These are phyloP conservation scores for Pythium aquatile DNA, from an alignment of 352 stramenopile genomes.

Conservation along the genomic window DNA sequence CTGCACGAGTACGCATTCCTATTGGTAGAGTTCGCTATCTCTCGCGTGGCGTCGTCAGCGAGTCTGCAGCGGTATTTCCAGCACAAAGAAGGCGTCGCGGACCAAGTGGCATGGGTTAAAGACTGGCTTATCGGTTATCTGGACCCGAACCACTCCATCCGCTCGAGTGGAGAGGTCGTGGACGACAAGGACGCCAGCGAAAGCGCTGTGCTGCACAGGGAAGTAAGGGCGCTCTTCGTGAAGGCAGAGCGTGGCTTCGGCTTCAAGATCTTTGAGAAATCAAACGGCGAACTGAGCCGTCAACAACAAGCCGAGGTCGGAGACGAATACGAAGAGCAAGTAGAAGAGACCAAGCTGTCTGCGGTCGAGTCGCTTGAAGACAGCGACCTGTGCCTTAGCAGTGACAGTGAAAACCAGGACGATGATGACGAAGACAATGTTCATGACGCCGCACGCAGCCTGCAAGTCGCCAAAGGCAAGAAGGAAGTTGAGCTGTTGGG, in stretches of 20 bases:
- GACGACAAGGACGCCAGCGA: not conserved
- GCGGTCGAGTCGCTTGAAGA: constrained; percentile 23
- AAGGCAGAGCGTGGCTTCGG: constrained; percentile 28
- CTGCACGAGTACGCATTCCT: constrained; percentile 50
- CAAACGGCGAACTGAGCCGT: not conserved
- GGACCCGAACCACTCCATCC: constrained; percentile 29
- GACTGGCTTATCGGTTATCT: constrained; percentile 47
- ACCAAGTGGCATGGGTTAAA: constrained; percentile 46
- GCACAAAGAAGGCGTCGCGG: constrained; percentile 27
- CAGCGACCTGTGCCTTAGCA: constrained; percentile 22
- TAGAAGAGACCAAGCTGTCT: constrained; percentile 6
- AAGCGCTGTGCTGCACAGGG: constrained; percentile 14
- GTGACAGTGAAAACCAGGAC: constrained; percentile 26
- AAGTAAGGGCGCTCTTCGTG: constrained; percentile 21
- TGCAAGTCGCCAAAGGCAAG: not conserved
- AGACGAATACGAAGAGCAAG: not conserved
- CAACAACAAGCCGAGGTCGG: not conserved
- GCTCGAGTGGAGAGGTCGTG: not conserved
- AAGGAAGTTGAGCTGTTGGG: not conserved
- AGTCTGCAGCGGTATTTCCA: constrained; percentile 45
- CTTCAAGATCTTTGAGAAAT: constrained; percentile 12
- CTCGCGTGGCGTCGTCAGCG: constrained; percentile 26
- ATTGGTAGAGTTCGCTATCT: constrained; percentile 52
- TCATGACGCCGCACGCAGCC: not conserved
- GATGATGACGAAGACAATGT: constrained; percentile 4